phyloP scores from a whole-genome alignment of 2,329 filamentous ascomycete species.

The Colletotrichum kahawae region DNA sequence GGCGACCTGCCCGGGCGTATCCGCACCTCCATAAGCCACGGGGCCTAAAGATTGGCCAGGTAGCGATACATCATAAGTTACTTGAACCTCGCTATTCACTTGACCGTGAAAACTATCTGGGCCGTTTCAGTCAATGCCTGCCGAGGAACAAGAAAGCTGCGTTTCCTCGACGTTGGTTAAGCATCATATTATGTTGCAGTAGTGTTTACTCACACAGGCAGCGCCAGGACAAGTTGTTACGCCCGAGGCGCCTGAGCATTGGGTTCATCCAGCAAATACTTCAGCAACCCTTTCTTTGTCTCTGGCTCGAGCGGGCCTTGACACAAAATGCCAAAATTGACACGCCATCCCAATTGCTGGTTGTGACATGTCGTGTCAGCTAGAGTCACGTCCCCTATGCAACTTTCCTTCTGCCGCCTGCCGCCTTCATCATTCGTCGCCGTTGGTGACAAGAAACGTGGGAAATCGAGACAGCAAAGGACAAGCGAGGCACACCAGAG shows the following conservation, averaged over 20 bases:
- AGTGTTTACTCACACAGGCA: neutral
- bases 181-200: neutral
- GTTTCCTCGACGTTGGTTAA: neutral
- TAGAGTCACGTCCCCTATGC: neutral
- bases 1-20: conserved; percentile 7
- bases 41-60: neutral
- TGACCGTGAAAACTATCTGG: neutral
- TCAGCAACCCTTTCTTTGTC: neutral
- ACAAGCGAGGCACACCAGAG: neutral
- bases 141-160: neutral
- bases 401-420: neutral
- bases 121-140: neutral
- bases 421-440: neutral
- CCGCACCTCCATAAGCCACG: conserved; percentile 7
- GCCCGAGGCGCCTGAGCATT: neutral
- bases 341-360: neutral
- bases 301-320: neutral
- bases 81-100: neutral
- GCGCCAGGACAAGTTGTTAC: neutral
- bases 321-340: neutral
- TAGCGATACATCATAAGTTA: neutral
- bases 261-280: neutral
- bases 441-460: neutral
- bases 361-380: neutral
- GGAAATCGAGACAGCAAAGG: neutral